Conservation (phyloP, 768 basidiomycete species). For the Suillus weaverae region DNA sequence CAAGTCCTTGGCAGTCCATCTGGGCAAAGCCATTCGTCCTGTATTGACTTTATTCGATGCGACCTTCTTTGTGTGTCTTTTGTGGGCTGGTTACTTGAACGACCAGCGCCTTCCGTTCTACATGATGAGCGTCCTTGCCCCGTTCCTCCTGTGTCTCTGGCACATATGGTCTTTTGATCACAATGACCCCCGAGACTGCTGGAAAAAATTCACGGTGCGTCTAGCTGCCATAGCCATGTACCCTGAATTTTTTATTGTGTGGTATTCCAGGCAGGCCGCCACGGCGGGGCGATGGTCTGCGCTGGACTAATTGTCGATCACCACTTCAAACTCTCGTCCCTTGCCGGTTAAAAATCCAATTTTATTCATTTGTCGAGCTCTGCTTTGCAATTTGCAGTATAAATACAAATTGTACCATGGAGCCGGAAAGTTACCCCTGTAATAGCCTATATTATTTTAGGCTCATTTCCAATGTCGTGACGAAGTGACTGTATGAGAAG, state of each 20-base stretch:
- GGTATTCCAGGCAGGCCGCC: neutral
- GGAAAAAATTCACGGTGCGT: neutral
- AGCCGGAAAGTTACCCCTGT: neutral
- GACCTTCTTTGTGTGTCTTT: neutral
- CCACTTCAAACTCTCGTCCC: neutral
- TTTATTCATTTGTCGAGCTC: neutral
- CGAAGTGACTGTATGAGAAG: no score
- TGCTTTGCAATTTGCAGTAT: neutral
- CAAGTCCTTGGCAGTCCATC: neutral
- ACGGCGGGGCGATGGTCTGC: neutral
- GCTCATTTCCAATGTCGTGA: no score
- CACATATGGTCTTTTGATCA: neutral
- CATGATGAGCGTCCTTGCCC: neutral
- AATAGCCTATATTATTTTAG: no score
- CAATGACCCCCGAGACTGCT: neutral
- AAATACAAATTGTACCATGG: neutral
- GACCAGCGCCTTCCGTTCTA: neutral
- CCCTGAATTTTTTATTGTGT: neutral
- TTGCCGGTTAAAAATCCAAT: neutral
- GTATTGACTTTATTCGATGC: neutral
- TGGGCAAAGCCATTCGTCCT: neutral
- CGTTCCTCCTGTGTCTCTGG: neutral
- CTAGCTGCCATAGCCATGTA: neutral
- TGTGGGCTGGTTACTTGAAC: conserved; percentile 1
- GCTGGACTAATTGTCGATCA: neutral